Evolutionary conservation across 2,329 filamentous ascomycete species (phyloP).

Genomic region (Neophaeococcomyces mojaviensis): DNA sequence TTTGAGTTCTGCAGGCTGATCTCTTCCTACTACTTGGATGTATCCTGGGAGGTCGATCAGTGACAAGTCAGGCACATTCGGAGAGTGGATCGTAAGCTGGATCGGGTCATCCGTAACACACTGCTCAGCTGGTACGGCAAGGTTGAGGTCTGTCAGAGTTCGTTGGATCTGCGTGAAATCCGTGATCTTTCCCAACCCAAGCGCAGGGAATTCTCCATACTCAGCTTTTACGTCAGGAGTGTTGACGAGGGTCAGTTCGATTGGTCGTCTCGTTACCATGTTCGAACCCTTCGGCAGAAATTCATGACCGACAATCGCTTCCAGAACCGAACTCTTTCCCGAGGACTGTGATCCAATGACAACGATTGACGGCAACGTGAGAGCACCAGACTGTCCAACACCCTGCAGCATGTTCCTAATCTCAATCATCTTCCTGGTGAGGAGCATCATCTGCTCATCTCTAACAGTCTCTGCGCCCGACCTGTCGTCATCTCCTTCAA

Average conservation of each 20-base stretch:
- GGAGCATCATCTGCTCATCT: constrained; percentile 98
- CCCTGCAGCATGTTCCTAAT: constrained; percentile 86
- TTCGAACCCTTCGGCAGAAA: constrained; percentile 97
- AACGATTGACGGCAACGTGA: constrained; percentile 94
- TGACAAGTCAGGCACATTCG: constrained; percentile 88
- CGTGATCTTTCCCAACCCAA: constrained; percentile 80
- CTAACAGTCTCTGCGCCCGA: constrained; percentile 60
- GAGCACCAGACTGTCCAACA: constrained; percentile 80
- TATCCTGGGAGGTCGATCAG: constrained; percentile 95
- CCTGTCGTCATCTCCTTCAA: constrained; percentile 60
- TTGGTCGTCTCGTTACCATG: constrained; percentile 94
- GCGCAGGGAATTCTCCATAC: constrained; percentile 91
- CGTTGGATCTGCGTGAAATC: constrained; percentile 90
- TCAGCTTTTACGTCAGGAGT: constrained; percentile 79
- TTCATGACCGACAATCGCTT: constrained; percentile 95
- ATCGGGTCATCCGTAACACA: constrained; percentile 97
- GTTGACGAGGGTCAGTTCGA: constrained; percentile 92
- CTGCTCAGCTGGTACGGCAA: constrained; percentile 81
- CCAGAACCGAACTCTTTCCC: constrained; percentile 92
- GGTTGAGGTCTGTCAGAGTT: constrained; percentile 87
- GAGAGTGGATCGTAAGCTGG: constrained; percentile 89
- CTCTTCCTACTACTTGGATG: constrained; percentile 87
- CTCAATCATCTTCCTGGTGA: constrained; percentile 99
- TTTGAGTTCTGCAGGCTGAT: constrained; percentile 85
- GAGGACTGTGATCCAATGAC: constrained; percentile 98